phyloP scores from a whole-genome alignment of 306 rosid genomes.

The Acacia confusa region DNA sequence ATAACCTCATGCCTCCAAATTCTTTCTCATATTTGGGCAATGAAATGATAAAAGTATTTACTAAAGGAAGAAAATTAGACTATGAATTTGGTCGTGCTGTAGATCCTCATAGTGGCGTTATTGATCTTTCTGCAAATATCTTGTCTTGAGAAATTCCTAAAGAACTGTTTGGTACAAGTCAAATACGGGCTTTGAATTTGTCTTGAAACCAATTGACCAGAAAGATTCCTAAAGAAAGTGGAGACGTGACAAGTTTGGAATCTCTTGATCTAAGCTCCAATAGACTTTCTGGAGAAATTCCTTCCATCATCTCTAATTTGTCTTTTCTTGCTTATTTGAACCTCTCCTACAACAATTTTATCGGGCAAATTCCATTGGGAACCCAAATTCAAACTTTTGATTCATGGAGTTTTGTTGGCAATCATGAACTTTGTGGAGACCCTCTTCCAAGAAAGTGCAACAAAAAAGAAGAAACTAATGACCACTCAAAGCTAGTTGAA shows the following conservation, averaged over 20 bases:
- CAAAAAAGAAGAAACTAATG: not conserved
- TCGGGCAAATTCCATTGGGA: not conserved
- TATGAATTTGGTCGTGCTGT: fast-evolving
- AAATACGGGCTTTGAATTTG: not conserved
- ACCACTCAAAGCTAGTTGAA: not conserved
- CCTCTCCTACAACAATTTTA: not conserved
- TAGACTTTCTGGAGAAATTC: not conserved
- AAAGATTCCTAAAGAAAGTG: not conserved
- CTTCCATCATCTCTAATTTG: not conserved
- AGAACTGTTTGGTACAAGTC: not conserved
- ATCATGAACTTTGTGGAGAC: not conserved
- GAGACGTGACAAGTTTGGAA: not conserved
- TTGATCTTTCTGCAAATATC: not conserved
- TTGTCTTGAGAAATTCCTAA: not conserved
- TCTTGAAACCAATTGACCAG: not conserved
- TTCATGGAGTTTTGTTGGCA: not conserved
- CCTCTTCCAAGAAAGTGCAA: not conserved
- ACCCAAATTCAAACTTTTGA: not conserved
- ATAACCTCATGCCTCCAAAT: not conserved
- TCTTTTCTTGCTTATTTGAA: not conserved
- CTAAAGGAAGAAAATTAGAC: not conserved
- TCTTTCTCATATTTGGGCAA: fast-evolving
- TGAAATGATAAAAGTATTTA: not conserved
- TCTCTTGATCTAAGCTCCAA: not conserved
- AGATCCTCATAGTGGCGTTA: not conserved